Base-by-base conservation (phyloP, 441 rosid species). In the Brassica balearica region DNA sequence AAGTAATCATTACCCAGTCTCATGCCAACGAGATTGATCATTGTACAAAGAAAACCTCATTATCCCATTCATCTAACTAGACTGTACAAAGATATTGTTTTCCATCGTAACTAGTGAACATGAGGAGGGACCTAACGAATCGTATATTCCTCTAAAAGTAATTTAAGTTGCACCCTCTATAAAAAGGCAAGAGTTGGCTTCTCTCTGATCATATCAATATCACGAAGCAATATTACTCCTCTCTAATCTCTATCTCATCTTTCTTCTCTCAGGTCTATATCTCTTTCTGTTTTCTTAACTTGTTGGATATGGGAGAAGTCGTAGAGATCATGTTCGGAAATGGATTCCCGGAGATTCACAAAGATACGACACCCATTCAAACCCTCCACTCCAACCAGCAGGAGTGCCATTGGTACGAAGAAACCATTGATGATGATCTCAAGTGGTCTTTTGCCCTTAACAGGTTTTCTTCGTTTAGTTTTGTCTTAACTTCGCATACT, bases 371-470 rank as follows among this genome's bases (percentile, higher is more conserved):
- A 65, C 75, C 79, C 20, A 81, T 23, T 34, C 84, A 82, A 61
- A 66, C 72, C 65, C 65, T 68, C 65, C 70, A 67, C 67, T 66
- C 79, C 14, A 80, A 51, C 67, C 82, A 66, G 66, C 81, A 74
- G 22, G 88, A 86, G 0, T 82, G 85, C 65, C 69, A 81, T 56
- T 94, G 98, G 98, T 94, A 82, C 7, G 98, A 94, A 80, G 97
- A 92, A 80, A 79, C 85, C 75, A 86, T 94, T 36, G 95, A 92
- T 69, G 93, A 89, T n/a, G 89, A 94, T 83, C 95, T 94, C 85
- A 92, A 91, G 72, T 94, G 98, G 98, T 92, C 95, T n/a, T 94
- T 92, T 79, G 93, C 94, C 63, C 81, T 92, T 78, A 92, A 92
- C 84, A 91, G 98, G 98, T 93, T 53, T 34, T 70, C 56, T 61